phyloP scores from a whole-genome alignment of 2,329 filamentous ascomycete species.

The Orbilia blumenaviensis region DNA sequence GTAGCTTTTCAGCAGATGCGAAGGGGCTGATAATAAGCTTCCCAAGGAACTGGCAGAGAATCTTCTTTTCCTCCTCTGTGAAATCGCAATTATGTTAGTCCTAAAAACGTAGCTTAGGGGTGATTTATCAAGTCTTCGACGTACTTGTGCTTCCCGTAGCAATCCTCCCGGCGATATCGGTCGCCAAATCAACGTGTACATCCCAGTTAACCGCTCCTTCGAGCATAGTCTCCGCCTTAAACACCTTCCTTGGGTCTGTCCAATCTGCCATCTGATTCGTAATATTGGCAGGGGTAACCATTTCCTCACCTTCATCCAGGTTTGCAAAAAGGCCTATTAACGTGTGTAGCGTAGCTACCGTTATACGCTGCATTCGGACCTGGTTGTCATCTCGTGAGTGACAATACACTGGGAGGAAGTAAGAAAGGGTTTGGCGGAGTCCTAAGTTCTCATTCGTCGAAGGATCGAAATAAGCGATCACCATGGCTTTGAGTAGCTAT shows the following conservation, averaged over 20 bases:
- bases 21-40: slow-evolving; percentile 82
- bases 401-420: slow-evolving; percentile 94
- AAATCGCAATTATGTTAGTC: background rate
- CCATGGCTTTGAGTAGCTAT: slow-evolving; percentile 78
- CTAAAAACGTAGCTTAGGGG: background rate
- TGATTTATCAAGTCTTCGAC: slow-evolving; percentile 58
- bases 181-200: slow-evolving; percentile 81
- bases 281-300: slow-evolving; percentile 80
- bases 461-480: slow-evolving; percentile 89
- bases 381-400: slow-evolving; percentile 86
- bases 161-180: slow-evolving; percentile 78
- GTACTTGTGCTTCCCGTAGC: slow-evolving; percentile 72
- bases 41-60: slow-evolving; percentile 77
- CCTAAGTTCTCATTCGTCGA: slow-evolving; percentile 80
- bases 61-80: slow-evolving; percentile 84
- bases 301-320: slow-evolving; percentile 77
- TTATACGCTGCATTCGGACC: slow-evolving; percentile 76
- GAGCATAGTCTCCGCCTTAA: slow-evolving; percentile 65
- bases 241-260: slow-evolving; percentile 88
- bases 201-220: slow-evolving; percentile 74
- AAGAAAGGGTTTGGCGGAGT: slow-evolving; percentile 85
- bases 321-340: slow-evolving; percentile 77
- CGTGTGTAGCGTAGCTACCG: slow-evolving; percentile 77
- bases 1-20: slow-evolving; percentile 69
- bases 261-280: slow-evolving; percentile 88